These are phyloP conservation scores for Echeveria elegans DNA, from an alignment of 164 flowering plant species.

Conservation along the genomic window DNA sequence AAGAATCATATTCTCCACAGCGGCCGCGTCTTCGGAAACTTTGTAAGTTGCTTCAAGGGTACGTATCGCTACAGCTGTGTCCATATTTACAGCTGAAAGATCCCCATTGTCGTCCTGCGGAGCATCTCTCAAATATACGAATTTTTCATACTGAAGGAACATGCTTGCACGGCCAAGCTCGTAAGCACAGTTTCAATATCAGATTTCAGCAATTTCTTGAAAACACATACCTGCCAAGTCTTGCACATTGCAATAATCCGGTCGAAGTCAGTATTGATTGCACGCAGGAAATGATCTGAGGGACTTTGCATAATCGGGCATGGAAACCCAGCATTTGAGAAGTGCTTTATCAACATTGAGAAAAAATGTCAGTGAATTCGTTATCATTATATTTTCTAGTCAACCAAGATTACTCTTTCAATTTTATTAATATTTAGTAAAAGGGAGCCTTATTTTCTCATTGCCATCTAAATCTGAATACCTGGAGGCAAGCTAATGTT, in stretches of 20 bases:
- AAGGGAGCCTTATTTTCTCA: neutral
- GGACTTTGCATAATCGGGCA: slow-evolving; percentile 99
- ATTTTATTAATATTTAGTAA: neutral
- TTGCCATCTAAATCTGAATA: slow-evolving; percentile 13
- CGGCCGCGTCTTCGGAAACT: slow-evolving; percentile 86
- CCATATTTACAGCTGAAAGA: slow-evolving; percentile 94
- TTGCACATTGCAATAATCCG: slow-evolving; percentile 97
- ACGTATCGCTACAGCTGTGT: slow-evolving; percentile 96
- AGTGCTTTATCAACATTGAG: slow-evolving; percentile 56
- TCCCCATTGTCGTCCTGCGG: slow-evolving; percentile 94
- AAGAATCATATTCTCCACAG: slow-evolving; percentile 80
- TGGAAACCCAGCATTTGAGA: slow-evolving; percentile 99
- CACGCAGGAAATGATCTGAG: slow-evolving; percentile 97
- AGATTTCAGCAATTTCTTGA: neutral
- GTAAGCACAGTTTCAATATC: neutral
- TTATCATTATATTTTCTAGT: neutral
- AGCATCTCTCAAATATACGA: neutral
- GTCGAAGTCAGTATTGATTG: slow-evolving; percentile 95
- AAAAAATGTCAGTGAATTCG: slow-evolving; percentile 2
- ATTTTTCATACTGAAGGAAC: neutral
- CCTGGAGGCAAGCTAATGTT: slow-evolving; percentile 98
- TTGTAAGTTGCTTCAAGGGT: slow-evolving; percentile 98
- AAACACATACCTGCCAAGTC: slow-evolving; percentile 79
- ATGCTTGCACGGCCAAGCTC: neutral
- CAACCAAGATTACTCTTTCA: neutral